Base-by-base conservation (phyloP, 768 basidiomycete species). In the Lanmaoa rubissima region DNA sequence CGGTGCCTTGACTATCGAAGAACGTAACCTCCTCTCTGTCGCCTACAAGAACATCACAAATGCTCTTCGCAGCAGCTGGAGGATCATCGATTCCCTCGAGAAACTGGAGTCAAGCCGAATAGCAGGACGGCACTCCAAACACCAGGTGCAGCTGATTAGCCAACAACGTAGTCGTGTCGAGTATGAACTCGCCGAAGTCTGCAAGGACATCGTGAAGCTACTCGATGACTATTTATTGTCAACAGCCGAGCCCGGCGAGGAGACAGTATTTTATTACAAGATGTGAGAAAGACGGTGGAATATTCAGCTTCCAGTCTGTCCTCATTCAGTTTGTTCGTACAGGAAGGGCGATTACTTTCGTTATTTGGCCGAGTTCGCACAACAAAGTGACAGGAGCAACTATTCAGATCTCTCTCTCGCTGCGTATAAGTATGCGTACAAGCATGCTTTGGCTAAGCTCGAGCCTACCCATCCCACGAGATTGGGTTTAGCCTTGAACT, bases 1-100 rank as follows among this genome's bases (percentile, higher is more conserved):
- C 62, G 84, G 86, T 63, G 81, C 84, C 55, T 81, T 93, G 60
- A 85, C 86, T 48, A 80, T 88, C 61, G 92, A 94, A 69, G 92
- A 94, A 75, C 88, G 92, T 65, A 94, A 90, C 72, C 79, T 94
- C 36, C 82, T 94, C 55, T 94, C 92, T 4, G 83, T 93, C 58
- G 92, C 92, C 28, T 94, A 92, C 79, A 95, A 94, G 81, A 93
- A 93, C 72, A 78, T 89, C 61, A 95, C 91, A 19, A 90, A 91
- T 65, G 83, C 79, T 19, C 83, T 92, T 57, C 86, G 92, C 53
- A 87, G 85, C 48, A 91, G 90, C 61, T 94, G 92, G 92, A 82
- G 92, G 64, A 83, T 86, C 63, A 79, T 92, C 53, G 88, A 90
- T 61, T 81, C 80, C 54, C 79, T 92, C 60, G 88, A 90, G 75